Evolutionary conservation across 129 eudicot genomes (phyloP).

Genomic region (Glebionis coronaria): DNA sequence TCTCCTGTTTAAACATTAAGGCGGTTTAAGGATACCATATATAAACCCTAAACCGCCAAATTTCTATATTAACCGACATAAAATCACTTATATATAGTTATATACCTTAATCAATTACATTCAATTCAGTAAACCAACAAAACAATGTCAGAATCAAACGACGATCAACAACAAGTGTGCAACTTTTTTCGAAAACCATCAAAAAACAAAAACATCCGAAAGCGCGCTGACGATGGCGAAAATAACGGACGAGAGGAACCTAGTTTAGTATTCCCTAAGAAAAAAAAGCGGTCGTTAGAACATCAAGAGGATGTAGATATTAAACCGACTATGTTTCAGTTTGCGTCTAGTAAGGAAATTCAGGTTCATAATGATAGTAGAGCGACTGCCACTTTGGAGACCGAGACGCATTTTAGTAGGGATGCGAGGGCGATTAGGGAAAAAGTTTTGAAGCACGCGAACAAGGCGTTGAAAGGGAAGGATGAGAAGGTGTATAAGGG

Average conservation of each 20-base stretch:
- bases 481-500: constrained; percentile 86
- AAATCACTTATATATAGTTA: too few relatives aligned
- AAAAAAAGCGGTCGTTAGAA: constrained; percentile 44
- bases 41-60: too few relatives aligned
- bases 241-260: constrained; percentile 46
- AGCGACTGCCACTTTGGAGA: constrained; percentile 94
- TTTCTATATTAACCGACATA: too few relatives aligned
- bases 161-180: too few relatives aligned
- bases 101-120: too few relatives aligned
- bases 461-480: constrained; percentile 65
- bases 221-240: constrained; percentile 50
- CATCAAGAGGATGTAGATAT: constrained; percentile 35
- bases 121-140: too few relatives aligned
- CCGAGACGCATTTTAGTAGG: constrained; percentile 74
- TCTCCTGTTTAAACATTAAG: too few relatives aligned
- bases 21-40: too few relatives aligned
- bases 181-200: constrained; percentile 79
- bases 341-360: constrained; percentile 77
- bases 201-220: constrained; percentile 75
- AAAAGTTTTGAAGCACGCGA: constrained; percentile 76
- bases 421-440: constrained; percentile 95
- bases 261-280: constrained; percentile 46
- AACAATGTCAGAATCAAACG: too few relatives aligned
- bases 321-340: constrained; percentile 55
- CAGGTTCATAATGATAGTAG: constrained; percentile 95